These are phyloP conservation scores for Fusarium verrucosum DNA, from an alignment of 2,329 filamentous ascomycete species.

Conservation along the genomic window DNA sequence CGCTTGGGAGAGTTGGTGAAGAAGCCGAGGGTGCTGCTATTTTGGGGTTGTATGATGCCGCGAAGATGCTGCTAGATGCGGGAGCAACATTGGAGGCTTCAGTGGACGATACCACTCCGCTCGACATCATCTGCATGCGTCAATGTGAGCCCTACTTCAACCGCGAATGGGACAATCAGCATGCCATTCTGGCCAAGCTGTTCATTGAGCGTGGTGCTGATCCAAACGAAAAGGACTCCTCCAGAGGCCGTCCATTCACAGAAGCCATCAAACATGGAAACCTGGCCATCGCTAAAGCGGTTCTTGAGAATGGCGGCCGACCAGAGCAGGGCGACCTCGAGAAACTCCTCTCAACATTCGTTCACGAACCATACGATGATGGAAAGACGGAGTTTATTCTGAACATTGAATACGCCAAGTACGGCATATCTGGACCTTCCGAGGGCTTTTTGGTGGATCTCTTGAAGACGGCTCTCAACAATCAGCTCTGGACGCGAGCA, in stretches of 20 bases:
- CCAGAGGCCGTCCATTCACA: slow-evolving; percentile 37
- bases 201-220: slow-evolving; percentile 41
- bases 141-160: slow-evolving; percentile 38
- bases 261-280: slow-evolving; percentile 40
- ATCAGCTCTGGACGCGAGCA: slow-evolving; percentile 41
- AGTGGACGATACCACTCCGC: slow-evolving; percentile 37
- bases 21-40: slow-evolving; percentile 40
- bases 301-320: slow-evolving; percentile 40
- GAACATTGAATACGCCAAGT: slow-evolving; percentile 37
- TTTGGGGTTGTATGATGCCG: slow-evolving; percentile 34
- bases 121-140: slow-evolving; percentile 42
- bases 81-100: slow-evolving; percentile 36
- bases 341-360: slow-evolving; percentile 28
- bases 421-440: slow-evolving; percentile 38
- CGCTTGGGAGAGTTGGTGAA: slow-evolving; percentile 40
- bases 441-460: slow-evolving; percentile 35
- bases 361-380: slow-evolving; percentile 41
- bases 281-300: slow-evolving; percentile 33
- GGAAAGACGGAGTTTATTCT: slow-evolving; percentile 41
- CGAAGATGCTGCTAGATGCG: slow-evolving; percentile 41
- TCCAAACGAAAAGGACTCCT: slow-evolving; percentile 41
- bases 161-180: slow-evolving; percentile 41
- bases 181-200: slow-evolving; percentile 41
- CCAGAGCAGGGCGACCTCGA: slow-evolving; percentile 40
- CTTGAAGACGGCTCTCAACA: slow-evolving; percentile 31